phyloP scores from a whole-genome alignment of 108 stramenopile genomes.

The Nitzschia sp. region DNA sequence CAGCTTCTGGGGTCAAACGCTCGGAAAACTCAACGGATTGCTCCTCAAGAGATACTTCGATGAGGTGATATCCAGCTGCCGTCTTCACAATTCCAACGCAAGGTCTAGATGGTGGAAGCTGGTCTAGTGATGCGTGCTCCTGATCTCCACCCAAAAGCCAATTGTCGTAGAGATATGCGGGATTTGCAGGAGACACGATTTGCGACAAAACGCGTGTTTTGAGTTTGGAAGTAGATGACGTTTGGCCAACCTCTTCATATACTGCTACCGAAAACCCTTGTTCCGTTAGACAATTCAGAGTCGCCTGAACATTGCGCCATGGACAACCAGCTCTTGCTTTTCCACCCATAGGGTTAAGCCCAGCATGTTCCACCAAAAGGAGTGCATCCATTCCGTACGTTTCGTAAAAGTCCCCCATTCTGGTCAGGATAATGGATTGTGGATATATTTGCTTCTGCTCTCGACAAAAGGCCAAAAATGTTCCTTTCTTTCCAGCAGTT shows the following conservation, averaged over 20 bases:
- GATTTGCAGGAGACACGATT: constrained; percentile 87
- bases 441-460: constrained; percentile 62
- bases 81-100: constrained; percentile 75
- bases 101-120: constrained; percentile 56
- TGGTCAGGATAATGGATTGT: constrained; percentile 64
- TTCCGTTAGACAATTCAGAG: constrained; percentile 80
- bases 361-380: constrained; percentile 90
- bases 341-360: constrained; percentile 94
- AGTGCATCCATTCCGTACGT: constrained; percentile 93
- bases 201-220: constrained; percentile 78
- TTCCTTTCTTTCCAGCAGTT: constrained; percentile 42
- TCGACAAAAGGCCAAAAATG: constrained; percentile 66
- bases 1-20: constrained; percentile 76
- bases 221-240: constrained; percentile 28
- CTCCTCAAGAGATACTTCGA: constrained; percentile 75
- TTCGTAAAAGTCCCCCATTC: constrained; percentile 98
- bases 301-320: constrained; percentile 82
- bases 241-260: constrained; percentile 76
- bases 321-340: constrained; percentile 94
- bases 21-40: constrained; percentile 71
- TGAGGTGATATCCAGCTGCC: constrained; percentile 71
- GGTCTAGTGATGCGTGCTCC: constrained; percentile 22
- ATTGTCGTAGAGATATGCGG: constrained; percentile 89
- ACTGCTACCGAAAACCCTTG: constrained; percentile 90
- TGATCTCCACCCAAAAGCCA: constrained; percentile 42